These are phyloP conservation scores for Stropharia rugosoannulata DNA, from an alignment of 768 basidiomycete genomes.

Conservation along the genomic window DNA sequence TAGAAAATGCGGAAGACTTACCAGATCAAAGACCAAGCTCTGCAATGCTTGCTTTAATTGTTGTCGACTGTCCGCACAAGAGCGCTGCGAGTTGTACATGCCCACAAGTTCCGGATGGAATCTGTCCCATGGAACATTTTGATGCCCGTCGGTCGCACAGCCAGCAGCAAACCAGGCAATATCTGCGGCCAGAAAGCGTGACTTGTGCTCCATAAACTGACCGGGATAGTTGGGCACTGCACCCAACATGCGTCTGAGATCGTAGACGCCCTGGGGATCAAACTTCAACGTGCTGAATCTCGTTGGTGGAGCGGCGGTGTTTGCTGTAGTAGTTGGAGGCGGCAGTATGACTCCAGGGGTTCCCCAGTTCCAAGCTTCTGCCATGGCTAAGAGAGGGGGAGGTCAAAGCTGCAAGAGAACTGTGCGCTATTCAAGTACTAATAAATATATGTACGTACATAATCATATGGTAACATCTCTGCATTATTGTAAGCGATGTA, in stretches of 20 bases:
- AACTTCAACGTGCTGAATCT: neutral
- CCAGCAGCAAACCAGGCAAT: constrained; percentile 1
- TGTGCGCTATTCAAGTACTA: too few species aligned
- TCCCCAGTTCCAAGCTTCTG: neutral
- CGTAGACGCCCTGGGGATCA: neutral
- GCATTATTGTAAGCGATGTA: too few species aligned
- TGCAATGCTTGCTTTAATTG: neutral
- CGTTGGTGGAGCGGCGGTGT: neutral
- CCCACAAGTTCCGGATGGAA: neutral
- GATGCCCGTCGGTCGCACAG: neutral
- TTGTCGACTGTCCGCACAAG: neutral
- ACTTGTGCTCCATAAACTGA: neutral
- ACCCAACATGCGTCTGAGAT: neutral
- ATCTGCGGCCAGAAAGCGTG: neutral
- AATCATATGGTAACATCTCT: too few species aligned
- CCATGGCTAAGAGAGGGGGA: neutral
- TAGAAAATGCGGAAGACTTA: neutral
- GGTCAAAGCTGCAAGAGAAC: too few species aligned
- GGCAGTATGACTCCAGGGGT: neutral
- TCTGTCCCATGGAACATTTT: neutral
- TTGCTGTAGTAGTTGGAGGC: neutral
- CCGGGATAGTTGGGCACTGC: neutral
- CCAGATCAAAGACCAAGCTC: neutral
- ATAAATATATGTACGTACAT: too few species aligned
- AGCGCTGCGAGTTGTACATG: neutral